Evolutionary conservation across 495 filamentous ascomycete species (phyloP), one percentile per base, ranked within the genome.

Genomic region (Tuber borchii): DNA sequence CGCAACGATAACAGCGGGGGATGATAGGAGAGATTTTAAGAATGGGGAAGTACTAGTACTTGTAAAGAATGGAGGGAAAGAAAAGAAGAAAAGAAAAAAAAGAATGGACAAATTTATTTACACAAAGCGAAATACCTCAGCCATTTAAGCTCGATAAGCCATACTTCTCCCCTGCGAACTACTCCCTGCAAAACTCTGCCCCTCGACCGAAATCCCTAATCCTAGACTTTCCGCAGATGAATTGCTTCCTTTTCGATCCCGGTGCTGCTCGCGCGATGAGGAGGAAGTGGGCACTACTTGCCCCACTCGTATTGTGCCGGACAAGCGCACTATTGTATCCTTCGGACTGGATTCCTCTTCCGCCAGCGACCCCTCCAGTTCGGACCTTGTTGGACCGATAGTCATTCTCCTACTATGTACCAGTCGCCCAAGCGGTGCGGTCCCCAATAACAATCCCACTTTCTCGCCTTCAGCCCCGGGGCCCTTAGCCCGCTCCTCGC

Each of bases 401-500:
- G 20, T 34, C 56, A 65, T 16, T 19, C 56, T 65, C 43, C 72
- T 79, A 39, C 44, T 43, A 20, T 37, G n/a, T 16, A 56, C 61
- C 31, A 71, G 69, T 42, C 78, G 74, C 44, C 75, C 79, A 14
- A 78, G 69, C 7, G 79, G 79, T 51, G 78, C 72, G 37, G 79
- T 81, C 12, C 79, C 79, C 19, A 81, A 43, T 3, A 81, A 34
- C 39, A 81, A 71, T 45, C 74, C 79, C 22, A 81, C 78, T 20
- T 80, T 74, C 68, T 81, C 72, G 34, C 69, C 72, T 40, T 75
- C 46, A 20, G 34, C 39, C 19, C 48, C 1, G 16, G 61, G 37
- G 40, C 61, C 39, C 37, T 31, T 72, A 46, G 26, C 74, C 4
- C 71, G 56, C 70, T 71, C 43, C 31, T 81, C 75, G 43, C 72